Evolutionary conservation across 2,329 filamentous ascomycete species (phyloP).

Genomic region (Fusarium sp.): DNA sequence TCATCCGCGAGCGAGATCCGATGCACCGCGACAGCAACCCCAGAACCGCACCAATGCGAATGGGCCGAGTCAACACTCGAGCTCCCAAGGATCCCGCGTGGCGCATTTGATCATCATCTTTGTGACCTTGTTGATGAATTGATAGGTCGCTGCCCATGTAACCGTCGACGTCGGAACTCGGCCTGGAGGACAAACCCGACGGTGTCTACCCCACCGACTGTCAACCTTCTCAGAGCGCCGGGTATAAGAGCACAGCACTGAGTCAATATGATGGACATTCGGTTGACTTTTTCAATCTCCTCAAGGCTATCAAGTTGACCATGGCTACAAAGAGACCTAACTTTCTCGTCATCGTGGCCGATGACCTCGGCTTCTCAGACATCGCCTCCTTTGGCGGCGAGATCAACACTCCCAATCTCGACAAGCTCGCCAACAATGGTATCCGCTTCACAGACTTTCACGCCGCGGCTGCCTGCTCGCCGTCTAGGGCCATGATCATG

Average conservation of each 20-base stretch:
- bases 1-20: not conserved
- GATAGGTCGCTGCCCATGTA: slow-evolving; percentile 9
- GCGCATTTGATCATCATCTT: not conserved
- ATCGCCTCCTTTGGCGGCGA: slow-evolving; percentile 70
- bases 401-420: slow-evolving; percentile 70
- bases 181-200: slow-evolving; percentile 6
- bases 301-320: not conserved
- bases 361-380: slow-evolving; percentile 64
- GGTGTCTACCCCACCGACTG: slow-evolving; percentile 1
- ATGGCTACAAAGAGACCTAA: slow-evolving; percentile 48
- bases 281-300: accelerated
- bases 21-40: not conserved
- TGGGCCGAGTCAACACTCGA: not conserved
- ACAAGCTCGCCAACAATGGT: slow-evolving; percentile 62
- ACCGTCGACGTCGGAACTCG: slow-evolving; percentile 9
- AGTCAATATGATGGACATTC: not conserved
- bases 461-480: slow-evolving; percentile 71
- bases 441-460: slow-evolving; percentile 73
- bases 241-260: not conserved
- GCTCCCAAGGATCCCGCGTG: not conserved
- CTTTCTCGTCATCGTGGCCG: slow-evolving; percentile 19
- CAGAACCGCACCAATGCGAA: slow-evolving; percentile 1
- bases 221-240: not conserved
- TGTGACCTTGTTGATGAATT: not conserved
- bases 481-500: slow-evolving; percentile 73